Conservation (phyloP, 2,329 filamentous ascomycete genomes). For the Aureobasidium zeae region DNA sequence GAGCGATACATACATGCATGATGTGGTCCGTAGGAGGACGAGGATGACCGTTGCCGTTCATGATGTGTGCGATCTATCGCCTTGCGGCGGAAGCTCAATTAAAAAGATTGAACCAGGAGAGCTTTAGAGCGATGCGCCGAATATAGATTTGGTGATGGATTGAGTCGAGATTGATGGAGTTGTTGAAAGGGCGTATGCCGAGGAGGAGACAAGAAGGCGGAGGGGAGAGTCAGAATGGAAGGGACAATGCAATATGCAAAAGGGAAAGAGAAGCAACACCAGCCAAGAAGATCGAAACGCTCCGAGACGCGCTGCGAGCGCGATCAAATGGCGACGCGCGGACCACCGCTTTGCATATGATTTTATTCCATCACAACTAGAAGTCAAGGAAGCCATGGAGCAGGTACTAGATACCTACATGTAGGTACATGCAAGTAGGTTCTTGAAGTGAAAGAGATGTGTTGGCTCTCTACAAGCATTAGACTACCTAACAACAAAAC, state of each 20-base stretch:
- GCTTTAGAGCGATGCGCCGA: neutral
- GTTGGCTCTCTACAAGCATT: conserved; percentile 6
- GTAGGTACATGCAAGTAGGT: neutral
- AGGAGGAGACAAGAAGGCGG: conserved; percentile 1
- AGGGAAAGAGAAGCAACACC: conserved; percentile 5
- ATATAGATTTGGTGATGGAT: conserved; percentile 7
- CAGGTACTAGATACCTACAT: neutral
- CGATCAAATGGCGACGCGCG: conserved; percentile 6
- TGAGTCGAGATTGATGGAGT: conserved; percentile 6
- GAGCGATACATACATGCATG: conserved; percentile 15
- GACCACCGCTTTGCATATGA: conserved; percentile 4
- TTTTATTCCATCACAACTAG: neutral
- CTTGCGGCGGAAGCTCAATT: conserved; percentile 13
- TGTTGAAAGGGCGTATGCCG: neutral
- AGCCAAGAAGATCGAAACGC: conserved; percentile 1
- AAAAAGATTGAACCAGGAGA: conserved; percentile 11
- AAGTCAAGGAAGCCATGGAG: neutral
- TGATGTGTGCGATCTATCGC: conserved; percentile 16
- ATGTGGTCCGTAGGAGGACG: conserved; percentile 17
- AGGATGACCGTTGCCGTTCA: conserved; percentile 19
- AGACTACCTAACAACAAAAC: no score
- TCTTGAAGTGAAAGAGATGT: conserved; percentile 3
- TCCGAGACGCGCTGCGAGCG: conserved; percentile 6
- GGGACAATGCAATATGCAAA: conserved; percentile 10
- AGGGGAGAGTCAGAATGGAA: neutral